Base-by-base conservation (phyloP, 23 red algal species). In the Gracilaria domingensis region DNA sequence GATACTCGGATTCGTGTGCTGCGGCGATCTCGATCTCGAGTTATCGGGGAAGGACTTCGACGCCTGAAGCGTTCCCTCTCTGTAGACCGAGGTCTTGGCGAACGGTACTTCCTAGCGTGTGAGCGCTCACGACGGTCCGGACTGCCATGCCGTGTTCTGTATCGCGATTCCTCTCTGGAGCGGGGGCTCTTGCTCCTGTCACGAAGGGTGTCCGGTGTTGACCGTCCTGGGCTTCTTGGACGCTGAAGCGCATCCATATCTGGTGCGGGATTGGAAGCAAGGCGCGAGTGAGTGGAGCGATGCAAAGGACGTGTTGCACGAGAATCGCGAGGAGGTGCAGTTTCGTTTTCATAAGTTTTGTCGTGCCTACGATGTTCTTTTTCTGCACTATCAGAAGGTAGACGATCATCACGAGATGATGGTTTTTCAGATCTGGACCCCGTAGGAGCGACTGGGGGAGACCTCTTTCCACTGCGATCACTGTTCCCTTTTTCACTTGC, bases 331-430 rank as follows among this genome's bases (percentile, higher is more conserved):
- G 72, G 45, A 25, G 72, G 72, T 51, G 72, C 72, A 50, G 39
- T 34, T 77, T 77, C 72, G 72, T 77, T 77, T 77, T 77, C 72
- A 77, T 77, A 50, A 77, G 72, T 50, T 77, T 20, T 77, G 72
- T 77, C 72, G 72, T 50, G 42, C 72, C 72, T 77, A 77, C 39
- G 72, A 77, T 48, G 72, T 20, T 77, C 72, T 77, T 77, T 77
- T 33, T 77, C 72, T 77, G 72, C 72, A 77, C 72, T 77, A 77
- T 77, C 72, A 77, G 72, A 50, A 29, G 72, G 72, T 77, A 77
- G 40, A 44, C 39, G 72, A 49, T 77, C 72, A 50, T 77, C 72
- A 77, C 42, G 72, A 28, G 72, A 77, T 77, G 45, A 50, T 50
- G 38, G 30, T 50, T 49, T 51, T 24, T 77, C 39, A 29, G 72